phyloP scores from a whole-genome alignment of 805 yeast genomes.

The Teunomyces kruisii region DNA sequence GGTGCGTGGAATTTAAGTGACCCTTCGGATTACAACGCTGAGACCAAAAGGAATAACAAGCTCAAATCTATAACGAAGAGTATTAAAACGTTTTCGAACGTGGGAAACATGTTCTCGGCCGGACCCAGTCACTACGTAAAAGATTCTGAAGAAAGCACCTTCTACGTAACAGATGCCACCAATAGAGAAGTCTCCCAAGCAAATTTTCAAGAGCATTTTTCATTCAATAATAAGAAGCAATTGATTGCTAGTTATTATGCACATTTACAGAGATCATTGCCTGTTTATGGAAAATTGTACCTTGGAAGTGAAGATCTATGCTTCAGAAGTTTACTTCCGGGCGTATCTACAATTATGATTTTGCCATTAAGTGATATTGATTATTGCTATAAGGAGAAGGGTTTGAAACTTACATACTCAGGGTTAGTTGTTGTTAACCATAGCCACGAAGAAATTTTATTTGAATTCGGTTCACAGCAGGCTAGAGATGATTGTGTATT shows the following conservation, averaged over 20 bases:
- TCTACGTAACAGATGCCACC: slow-evolving; percentile 43
- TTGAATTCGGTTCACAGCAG: slow-evolving; percentile 67
- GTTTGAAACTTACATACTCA: slow-evolving; percentile 64
- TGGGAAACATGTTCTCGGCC: slow-evolving; percentile 51
- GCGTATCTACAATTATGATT: slow-evolving; percentile 76
- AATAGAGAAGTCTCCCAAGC: slow-evolving; percentile 49
- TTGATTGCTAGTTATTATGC: slow-evolving; percentile 70
- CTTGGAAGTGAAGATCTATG: slow-evolving; percentile 70
- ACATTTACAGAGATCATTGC: slow-evolving; percentile 67
- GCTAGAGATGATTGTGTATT: slow-evolving; percentile 73
- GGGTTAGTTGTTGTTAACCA: slow-evolving; percentile 69
- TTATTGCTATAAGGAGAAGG: slow-evolving; percentile 63
- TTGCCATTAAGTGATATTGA: slow-evolving; percentile 76
- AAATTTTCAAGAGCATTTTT: slow-evolving; percentile 66
- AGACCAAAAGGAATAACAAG: slow-evolving; percentile 13
- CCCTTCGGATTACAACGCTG: slow-evolving; percentile 20
- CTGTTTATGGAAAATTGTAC: slow-evolving; percentile 81
- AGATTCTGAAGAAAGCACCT: slow-evolving; percentile 42
- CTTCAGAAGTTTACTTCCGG: slow-evolving; percentile 77
- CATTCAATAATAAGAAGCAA: slow-evolving; percentile 50
- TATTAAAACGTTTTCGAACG: slow-evolving; percentile 30
- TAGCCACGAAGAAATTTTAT: slow-evolving; percentile 73
- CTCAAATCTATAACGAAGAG: slow-evolving; percentile 22
- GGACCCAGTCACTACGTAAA: slow-evolving; percentile 62
- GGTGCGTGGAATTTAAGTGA: slow-evolving; percentile 27